These are phyloP conservation scores for Podaxis sp. DNA, from an alignment of 768 basidiomycete species.

Conservation along the genomic window DNA sequence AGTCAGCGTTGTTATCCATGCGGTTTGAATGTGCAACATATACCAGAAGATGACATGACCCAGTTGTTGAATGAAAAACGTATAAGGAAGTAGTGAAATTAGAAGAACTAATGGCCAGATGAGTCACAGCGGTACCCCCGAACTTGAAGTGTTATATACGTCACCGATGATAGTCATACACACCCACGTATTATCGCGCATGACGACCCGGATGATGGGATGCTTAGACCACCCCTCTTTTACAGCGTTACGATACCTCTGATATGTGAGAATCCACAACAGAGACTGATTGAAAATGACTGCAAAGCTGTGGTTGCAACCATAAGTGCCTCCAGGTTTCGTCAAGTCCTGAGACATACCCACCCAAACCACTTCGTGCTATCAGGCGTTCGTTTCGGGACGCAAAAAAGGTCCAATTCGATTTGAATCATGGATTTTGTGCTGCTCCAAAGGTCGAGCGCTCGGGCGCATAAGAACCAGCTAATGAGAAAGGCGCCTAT, in stretches of 20 bases:
- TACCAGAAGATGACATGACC: background rate
- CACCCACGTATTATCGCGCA: background rate
- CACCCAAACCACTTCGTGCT: background rate
- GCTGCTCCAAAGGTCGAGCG: background rate
- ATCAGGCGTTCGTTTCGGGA: background rate
- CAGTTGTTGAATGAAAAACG: background rate
- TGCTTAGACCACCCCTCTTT: background rate
- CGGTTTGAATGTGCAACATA: background rate
- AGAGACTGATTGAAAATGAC: background rate
- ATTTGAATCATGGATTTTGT: background rate
- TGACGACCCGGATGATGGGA: background rate
- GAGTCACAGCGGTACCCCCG: background rate
- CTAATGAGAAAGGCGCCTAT: background rate
- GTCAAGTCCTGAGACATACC: background rate
- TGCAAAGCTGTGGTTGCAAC: background rate
- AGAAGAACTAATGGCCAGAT: background rate
- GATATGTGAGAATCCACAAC: background rate
- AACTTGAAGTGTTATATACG: background rate
- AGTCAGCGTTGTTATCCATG: background rate
- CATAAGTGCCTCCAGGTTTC: background rate
- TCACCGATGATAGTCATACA: background rate
- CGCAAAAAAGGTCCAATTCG: background rate
- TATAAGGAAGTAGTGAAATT: background rate
- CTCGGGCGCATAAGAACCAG: background rate
- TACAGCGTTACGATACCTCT: background rate